Conservation (phyloP, 2,329 filamentous ascomycete genomes). For the Fusarium dlaminii region DNA sequence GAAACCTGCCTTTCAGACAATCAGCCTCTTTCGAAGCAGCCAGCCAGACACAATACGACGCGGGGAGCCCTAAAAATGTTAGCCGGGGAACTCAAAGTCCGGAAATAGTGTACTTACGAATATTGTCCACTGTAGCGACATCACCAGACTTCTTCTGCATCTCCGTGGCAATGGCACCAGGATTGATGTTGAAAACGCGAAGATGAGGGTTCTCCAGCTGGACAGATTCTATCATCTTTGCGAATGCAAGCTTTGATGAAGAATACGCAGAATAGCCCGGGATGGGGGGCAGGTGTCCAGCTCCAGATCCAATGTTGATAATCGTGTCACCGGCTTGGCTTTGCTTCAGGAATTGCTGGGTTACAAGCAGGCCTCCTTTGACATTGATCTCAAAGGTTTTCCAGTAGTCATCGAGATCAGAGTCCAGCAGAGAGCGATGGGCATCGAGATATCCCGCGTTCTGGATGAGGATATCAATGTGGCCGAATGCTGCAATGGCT, state of each 20-base stretch:
- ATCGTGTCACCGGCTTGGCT: not conserved
- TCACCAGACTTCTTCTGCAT: not conserved
- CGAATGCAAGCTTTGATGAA: not conserved
- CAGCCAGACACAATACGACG: conserved; percentile 4
- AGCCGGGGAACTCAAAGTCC: rapidly evolving
- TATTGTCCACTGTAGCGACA: not conserved
- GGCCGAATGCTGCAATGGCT: not conserved
- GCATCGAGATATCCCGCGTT: conserved; percentile 1
- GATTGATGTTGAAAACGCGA: not conserved
- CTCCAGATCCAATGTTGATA: not conserved
- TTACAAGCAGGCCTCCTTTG: not conserved
- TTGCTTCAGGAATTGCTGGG: not conserved
- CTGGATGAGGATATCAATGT: not conserved
- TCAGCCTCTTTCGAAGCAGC: not conserved
- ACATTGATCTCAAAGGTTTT: not conserved
- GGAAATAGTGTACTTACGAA: not conserved
- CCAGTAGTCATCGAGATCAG: not conserved
- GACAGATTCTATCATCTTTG: not conserved
- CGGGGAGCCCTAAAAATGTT: not conserved
- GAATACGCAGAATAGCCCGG: not conserved
- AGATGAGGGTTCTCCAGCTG: not conserved
- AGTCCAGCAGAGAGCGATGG: not conserved
- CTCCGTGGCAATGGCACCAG: not conserved
- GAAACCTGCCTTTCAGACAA: not conserved
- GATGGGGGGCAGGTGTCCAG: not conserved